Evolutionary conservation across 106 monocot genomes (phyloP).

Genomic region (Acorus calamus): DNA sequence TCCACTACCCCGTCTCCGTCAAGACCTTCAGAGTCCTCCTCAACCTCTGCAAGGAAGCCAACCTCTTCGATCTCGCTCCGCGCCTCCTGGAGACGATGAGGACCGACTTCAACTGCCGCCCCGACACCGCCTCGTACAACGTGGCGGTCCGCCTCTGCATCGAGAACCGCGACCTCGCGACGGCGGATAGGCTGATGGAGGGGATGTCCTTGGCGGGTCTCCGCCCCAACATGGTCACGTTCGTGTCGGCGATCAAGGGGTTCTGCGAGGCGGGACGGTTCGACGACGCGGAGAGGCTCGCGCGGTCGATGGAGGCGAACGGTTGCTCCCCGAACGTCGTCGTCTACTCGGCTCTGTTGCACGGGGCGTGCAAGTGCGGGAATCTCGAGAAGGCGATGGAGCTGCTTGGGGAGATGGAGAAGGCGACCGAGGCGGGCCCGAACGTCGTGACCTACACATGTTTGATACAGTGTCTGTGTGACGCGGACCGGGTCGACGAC

Average conservation of each 20-base stretch:
- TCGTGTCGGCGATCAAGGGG: slow-evolving; percentile 25
- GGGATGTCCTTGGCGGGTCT: slow-evolving; percentile 27
- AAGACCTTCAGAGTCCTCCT: slow-evolving; percentile 35
- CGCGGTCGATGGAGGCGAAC: slow-evolving; percentile 23
- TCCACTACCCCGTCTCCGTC: slow-evolving; percentile 10
- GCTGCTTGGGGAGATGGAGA: slow-evolving; percentile 58
- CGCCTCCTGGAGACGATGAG: slow-evolving; percentile 26
- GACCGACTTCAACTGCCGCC: slow-evolving; percentile 29
- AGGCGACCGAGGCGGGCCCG: slow-evolving; percentile 1
- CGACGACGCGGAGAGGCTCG: slow-evolving; percentile 20
- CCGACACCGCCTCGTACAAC: slow-evolving; percentile 40
- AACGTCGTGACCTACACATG: slow-evolving; percentile 87
- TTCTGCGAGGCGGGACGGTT: slow-evolving; percentile 26
- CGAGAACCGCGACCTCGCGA: neutral
- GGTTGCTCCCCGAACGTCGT: slow-evolving; percentile 58
- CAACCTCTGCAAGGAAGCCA: slow-evolving; percentile 23
- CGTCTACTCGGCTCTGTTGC: slow-evolving; percentile 48
- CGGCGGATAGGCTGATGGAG: slow-evolving; percentile 17
- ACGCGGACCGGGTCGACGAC: slow-evolving; percentile 22
- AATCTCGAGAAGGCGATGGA: slow-evolving; percentile 36
- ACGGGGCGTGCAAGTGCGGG: slow-evolving; percentile 49
- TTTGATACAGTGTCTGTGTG: slow-evolving; percentile 75
- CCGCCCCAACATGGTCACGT: slow-evolving; percentile 31
- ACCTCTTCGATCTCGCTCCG: slow-evolving; percentile 16
- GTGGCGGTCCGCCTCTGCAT: slow-evolving; percentile 27